A percentile compares a stretch with the other conserved stretches of the same genome.
Conservation (phyloP, 2,329 filamentous ascomycete species). For the Talaromyces funiculosus region DNA sequence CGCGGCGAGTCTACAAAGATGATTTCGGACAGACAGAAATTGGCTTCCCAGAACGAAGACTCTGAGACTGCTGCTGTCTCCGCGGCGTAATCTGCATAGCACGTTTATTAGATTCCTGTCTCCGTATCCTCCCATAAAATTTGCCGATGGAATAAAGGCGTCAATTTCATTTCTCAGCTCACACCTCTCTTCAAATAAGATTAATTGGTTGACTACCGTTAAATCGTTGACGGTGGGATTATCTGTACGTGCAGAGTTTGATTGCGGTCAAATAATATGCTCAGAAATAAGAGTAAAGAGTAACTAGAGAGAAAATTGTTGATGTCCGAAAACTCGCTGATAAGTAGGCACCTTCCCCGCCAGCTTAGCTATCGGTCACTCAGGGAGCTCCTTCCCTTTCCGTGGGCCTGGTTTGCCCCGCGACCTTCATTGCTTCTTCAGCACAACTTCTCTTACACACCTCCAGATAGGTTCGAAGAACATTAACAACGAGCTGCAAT, state of each 20-base stretch:
- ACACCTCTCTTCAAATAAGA: background rate
- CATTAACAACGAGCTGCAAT: background rate
- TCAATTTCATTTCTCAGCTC: background rate
- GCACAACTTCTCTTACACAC: background rate
- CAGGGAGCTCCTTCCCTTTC: slow-evolving; percentile 12
- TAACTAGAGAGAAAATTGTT: background rate
- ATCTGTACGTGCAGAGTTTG: background rate
- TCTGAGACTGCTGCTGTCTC: slow-evolving; percentile 10
- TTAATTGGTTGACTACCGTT: background rate
- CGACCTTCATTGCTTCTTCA: background rate
- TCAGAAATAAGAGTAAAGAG: background rate
- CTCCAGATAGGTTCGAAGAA: background rate
- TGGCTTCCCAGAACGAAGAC: slow-evolving; percentile 9
- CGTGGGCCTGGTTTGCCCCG: slow-evolving; percentile 6
- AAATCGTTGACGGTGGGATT: background rate
- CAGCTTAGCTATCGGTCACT: background rate
- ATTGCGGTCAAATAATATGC: background rate
- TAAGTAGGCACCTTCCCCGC: slow-evolving; percentile 11
- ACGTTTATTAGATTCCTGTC: background rate
- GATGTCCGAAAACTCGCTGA: background rate
- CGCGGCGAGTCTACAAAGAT: slow-evolving; percentile 28
- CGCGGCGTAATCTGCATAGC: slow-evolving; percentile 10
- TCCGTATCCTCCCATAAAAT: background rate
- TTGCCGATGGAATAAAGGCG: background rate
- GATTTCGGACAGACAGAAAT: slow-evolving; percentile 21